Percentiles rank a stretch among this genome's conserved stretches.
These are phyloP conservation scores for Ustilago esculenta DNA, from an alignment of 1,284 basidiomycete genomes.

Conservation along the genomic window DNA sequence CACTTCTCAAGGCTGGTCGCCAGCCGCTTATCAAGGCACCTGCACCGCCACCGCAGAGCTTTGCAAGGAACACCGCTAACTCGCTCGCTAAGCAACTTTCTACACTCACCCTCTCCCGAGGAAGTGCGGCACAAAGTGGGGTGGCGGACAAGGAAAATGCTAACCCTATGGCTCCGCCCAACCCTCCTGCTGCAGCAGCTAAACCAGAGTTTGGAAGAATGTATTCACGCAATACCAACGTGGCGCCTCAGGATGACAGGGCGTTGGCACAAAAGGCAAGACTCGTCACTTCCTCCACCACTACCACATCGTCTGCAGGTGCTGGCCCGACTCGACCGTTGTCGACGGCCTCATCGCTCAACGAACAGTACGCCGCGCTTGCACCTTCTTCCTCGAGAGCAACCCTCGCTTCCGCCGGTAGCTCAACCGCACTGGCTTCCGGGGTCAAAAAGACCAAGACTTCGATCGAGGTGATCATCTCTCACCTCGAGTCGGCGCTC, in stretches of 20 bases:
- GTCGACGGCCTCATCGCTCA: conserved; percentile 14
- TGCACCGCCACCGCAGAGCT: conserved; percentile 23
- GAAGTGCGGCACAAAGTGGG: neutral
- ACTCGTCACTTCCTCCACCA: conserved; percentile 19
- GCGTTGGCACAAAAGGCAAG: conserved; percentile 52
- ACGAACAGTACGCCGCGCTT: conserved; percentile 3
- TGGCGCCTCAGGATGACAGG: conserved; percentile 6
- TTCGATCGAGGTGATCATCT: conserved; percentile 68
- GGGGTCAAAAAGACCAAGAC: conserved; percentile 30
- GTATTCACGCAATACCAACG: conserved; percentile 30
- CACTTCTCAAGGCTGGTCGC: conserved; percentile 73
- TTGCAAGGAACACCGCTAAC: conserved; percentile 25
- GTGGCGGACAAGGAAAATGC: conserved; percentile 60
- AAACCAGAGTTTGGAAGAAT: conserved; percentile 32
- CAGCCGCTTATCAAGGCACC: conserved; percentile 61
- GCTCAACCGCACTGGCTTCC: conserved; percentile 25
- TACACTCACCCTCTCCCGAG: conserved; percentile 18
- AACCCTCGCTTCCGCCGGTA: conserved; percentile 30
- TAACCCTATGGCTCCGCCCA: conserved; percentile 41
- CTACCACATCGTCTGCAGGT: neutral
- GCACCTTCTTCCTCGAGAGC: conserved; percentile 21
- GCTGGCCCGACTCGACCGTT: conserved; percentile 7
- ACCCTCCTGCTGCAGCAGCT: conserved; percentile 3
- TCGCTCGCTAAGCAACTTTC: conserved; percentile 44
- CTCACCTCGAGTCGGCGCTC: conserved; percentile 77